Evolutionary conservation across 805 yeast genomes (phyloP).

Genomic region (Teunomyces stri): DNA sequence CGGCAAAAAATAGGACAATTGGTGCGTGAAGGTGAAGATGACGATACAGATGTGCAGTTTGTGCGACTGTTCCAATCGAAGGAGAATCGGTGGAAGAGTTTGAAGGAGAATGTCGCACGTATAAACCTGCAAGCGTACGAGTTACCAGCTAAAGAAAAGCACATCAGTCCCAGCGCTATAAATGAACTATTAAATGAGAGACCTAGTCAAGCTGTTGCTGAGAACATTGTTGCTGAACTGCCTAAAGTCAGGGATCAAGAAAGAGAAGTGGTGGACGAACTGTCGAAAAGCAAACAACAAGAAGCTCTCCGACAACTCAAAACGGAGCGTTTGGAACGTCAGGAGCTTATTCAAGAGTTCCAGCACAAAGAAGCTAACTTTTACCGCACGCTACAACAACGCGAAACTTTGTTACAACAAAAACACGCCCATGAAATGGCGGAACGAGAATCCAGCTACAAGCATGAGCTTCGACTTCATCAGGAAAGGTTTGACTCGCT

Average conservation of each 20-base stretch:
- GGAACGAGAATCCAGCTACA: neutral
- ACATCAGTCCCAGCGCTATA: too few species aligned
- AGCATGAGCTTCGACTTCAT: neutral
- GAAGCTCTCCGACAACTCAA: neutral
- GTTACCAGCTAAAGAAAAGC: constrained; percentile 12
- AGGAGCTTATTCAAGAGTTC: constrained; percentile 7
- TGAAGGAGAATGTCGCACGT: constrained; percentile 21
- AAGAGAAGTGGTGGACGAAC: neutral
- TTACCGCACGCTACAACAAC: constrained; percentile 3
- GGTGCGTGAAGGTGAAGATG: constrained; percentile 10
- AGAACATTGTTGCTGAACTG: too few species aligned
- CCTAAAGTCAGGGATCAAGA: neutral
- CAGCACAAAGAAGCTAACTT: constrained; percentile 5
- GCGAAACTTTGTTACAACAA: neutral
- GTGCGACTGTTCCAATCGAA: constrained; percentile 1
- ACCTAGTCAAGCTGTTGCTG: too few species aligned
- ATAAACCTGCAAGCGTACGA: constrained; percentile 20
- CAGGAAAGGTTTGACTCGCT: neutral
- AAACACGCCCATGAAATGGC: constrained; percentile 1
- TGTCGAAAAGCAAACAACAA: neutral
- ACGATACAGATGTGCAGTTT: constrained; percentile 1
- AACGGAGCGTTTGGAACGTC: neutral
- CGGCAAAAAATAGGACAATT: constrained; percentile 6
- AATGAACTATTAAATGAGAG: too few species aligned
- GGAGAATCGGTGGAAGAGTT: constrained; percentile 11